phyloP scores from a whole-genome alignment of 202 grass and related monocot genomes.

The Digitaria exilis region DNA sequence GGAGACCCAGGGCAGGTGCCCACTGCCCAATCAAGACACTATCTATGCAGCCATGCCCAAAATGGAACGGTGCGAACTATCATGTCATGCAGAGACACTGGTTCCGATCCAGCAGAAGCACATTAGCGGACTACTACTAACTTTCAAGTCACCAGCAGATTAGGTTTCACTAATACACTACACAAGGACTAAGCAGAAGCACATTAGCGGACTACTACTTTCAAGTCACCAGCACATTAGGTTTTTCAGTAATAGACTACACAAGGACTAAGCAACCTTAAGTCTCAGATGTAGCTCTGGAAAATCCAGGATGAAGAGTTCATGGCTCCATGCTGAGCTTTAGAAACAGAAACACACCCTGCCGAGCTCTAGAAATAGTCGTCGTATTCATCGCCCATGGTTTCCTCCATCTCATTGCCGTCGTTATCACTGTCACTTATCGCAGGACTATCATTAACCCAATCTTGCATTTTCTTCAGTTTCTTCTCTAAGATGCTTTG shows the following conservation, averaged over 20 bases:
- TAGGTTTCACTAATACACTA: no score
- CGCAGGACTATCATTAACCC: neutral
- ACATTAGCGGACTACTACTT: no score
- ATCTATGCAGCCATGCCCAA: neutral
- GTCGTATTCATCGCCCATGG: neutral
- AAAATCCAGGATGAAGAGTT: neutral
- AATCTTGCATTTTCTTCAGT: constrained; percentile 15
- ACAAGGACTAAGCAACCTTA: neutral
- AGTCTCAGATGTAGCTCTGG: neutral
- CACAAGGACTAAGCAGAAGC: no score
- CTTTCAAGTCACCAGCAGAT: no score
- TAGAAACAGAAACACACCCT: neutral
- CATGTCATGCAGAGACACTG: neutral
- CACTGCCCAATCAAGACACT: neutral
- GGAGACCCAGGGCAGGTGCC: neutral
- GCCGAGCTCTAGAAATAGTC: neutral
- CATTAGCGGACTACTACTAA: no score
- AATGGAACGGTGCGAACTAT: neutral
- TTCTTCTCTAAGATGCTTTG: constrained; percentile 22
- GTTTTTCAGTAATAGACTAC: neutral
- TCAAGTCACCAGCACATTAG: no score
- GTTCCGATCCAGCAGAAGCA: neutral
- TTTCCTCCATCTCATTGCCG: neutral
- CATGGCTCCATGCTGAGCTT: neutral
- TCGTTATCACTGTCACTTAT: neutral